Conservation (phyloP, 306 rosid genomes). For the Ormosia semicastrata region DNA sequence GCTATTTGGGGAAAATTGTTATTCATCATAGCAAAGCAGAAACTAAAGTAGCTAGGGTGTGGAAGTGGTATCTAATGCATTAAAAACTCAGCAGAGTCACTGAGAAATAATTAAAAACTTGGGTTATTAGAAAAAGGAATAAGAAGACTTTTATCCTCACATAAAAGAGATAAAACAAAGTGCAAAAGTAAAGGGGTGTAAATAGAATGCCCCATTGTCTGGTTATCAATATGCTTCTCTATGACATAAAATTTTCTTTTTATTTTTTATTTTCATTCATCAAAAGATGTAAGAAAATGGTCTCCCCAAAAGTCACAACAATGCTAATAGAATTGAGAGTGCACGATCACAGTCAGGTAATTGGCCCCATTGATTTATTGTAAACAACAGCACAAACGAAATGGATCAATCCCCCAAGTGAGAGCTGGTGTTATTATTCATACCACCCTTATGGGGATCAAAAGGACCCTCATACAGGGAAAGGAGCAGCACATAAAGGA, state of each 20-base stretch:
- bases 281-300: background rate
- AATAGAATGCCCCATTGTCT: background rate
- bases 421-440: background rate
- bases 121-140: background rate
- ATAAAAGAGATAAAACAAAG: background rate
- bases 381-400: background rate
- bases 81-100: background rate
- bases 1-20: background rate
- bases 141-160: no score
- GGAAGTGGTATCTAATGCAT: background rate
- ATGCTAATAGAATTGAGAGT: background rate
- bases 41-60: background rate
- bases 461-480: conserved; percentile 30
- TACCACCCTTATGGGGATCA: conserved; percentile 28
- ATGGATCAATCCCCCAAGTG: background rate
- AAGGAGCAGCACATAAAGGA: conserved; percentile 15
- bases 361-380: background rate
- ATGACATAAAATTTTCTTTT: background rate
- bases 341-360: background rate
- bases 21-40: background rate
- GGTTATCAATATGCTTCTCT: background rate
- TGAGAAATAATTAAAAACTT: background rate
- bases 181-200: background rate
- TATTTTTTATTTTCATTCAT: background rate
- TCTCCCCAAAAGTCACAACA: background rate